Evolutionary conservation across 2,329 filamentous ascomycete species (phyloP), one percentile per base, ranked within the genome.

Genomic region (Hortaea sp.): DNA sequence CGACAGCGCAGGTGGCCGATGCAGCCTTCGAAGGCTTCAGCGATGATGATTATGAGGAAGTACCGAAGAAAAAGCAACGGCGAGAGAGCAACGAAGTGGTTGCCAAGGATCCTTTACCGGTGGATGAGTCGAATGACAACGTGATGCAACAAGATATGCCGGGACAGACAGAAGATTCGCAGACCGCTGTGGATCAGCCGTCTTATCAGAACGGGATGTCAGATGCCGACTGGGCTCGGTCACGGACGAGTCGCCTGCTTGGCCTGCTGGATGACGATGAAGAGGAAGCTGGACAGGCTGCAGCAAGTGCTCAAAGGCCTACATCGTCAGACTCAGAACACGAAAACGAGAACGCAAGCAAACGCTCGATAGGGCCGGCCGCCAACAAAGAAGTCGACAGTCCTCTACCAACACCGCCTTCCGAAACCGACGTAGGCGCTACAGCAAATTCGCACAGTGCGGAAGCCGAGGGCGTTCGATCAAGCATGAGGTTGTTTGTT

Each of bases 191-290:
- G 20, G 20, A 20, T 20, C 20, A 20, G 20, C 20, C 20, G 20
- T 20, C 20, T 20, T 3, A 35, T 27, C 61, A 61, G 31, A 63
- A 68, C 40, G 69, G 71, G 43, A 73, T 81, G 3, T 82, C 84
- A 20, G 88, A 95, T 67, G 81, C 83, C 50, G 89, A 97, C 66
- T 98, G 92, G 92, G 73, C 95, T 56, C 81, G 90, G 48, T 90
- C 85, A 52, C 81, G 85, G 56, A 97, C 89, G 10, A 95, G 83
- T 67, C 79, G 90, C 57, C 71, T 94, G 42, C 74, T 95, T 43
- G 92, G 90, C 63, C 72, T 97, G 29, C 74, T 89, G 45, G 87
- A 94, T 57, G 84, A 87, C 39, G 82, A 82, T 49, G 78, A 84
- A 49, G 64, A 56, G 6, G 55, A 57, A 29, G 51, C 20, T 12